Evolutionary conservation across 768 basidiomycete genomes (phyloP).

Genomic region (Naganishia vishniacii): DNA sequence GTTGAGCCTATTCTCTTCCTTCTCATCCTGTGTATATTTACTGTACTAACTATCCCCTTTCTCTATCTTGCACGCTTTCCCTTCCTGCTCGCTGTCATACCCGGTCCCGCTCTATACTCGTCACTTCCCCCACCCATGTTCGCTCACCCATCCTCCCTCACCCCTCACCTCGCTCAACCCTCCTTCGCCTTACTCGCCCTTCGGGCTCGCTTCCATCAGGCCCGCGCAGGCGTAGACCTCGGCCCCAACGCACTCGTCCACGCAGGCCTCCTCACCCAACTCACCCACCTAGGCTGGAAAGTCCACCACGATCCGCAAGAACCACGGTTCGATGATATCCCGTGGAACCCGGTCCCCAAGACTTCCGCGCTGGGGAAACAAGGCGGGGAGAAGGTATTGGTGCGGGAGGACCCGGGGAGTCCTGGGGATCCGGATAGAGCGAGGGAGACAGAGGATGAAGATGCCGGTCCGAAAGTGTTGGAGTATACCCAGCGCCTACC

Average conservation of each 20-base stretch:
- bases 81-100: too few relatives aligned
- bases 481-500: conserved; percentile 29
- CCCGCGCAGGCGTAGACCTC: conserved; percentile 40
- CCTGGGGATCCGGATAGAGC: conserved; percentile 34
- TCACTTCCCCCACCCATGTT: background rate
- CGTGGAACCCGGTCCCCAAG: conserved; percentile 38
- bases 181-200: background rate
- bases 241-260: conserved; percentile 77
- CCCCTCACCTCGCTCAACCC: too few relatives aligned
- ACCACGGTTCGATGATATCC: conserved; percentile 66
- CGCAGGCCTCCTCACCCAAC: conserved; percentile 73
- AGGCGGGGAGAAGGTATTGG: background rate
- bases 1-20: too few relatives aligned
- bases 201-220: conserved; percentile 25
- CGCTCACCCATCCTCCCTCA: too few relatives aligned
- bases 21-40: too few relatives aligned
- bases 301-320: too few relatives aligned
- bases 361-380: background rate
- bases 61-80: background rate
- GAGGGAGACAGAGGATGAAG: background rate
- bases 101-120: too few relatives aligned
- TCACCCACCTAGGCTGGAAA: too few relatives aligned
- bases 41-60: too few relatives aligned
- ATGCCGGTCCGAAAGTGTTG: background rate
- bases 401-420: conserved; percentile 41